Conservation (phyloP, 2,329 filamentous ascomycete genomes). For the Elsinoe batatas region DNA sequence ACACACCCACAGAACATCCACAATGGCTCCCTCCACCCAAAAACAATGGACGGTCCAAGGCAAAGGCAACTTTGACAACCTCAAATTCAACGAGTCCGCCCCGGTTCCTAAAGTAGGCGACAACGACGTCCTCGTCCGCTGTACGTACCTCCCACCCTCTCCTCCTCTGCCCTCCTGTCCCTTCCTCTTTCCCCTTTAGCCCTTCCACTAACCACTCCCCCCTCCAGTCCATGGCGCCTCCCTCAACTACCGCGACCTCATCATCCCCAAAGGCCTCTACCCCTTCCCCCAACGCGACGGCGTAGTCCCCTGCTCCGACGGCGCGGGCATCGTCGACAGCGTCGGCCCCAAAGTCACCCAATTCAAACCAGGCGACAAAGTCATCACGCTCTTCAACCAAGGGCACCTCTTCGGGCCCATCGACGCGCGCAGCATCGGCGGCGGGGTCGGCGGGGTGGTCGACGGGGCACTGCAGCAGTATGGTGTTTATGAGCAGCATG, state of each 20-base stretch:
- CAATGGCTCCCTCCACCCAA: constrained; percentile 36
- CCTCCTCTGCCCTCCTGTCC: background rate
- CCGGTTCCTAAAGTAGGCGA: constrained; percentile 54
- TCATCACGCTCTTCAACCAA: constrained; percentile 55
- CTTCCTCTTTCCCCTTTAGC: no score
- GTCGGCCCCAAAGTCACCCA: constrained; percentile 47
- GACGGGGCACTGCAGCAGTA: constrained; percentile 61
- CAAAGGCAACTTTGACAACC: constrained; percentile 49
- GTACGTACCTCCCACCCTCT: constrained; percentile 21
- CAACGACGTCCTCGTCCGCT: constrained; percentile 61
- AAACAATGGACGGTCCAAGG: constrained; percentile 49
- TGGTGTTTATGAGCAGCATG: constrained; percentile 55
- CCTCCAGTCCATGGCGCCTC: constrained; percentile 37
- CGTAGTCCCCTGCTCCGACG: constrained; percentile 42
- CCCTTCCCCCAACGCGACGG: constrained; percentile 33
- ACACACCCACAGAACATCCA: constrained; percentile 15
- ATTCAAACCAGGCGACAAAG: constrained; percentile 50
- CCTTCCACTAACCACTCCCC: background rate
- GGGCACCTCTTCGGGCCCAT: constrained; percentile 44
- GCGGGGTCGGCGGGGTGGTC: constrained; percentile 57
- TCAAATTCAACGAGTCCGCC: constrained; percentile 45
- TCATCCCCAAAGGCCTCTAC: constrained; percentile 39
- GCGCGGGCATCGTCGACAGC: constrained; percentile 42
- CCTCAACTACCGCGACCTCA: constrained; percentile 42
- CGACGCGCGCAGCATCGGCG: constrained; percentile 29